A percentile compares a stretch with the other conserved stretches of the same genome.
Conservation (phyloP, 2,329 filamentous ascomycete species). For the Colletotrichum sansevieriae region DNA sequence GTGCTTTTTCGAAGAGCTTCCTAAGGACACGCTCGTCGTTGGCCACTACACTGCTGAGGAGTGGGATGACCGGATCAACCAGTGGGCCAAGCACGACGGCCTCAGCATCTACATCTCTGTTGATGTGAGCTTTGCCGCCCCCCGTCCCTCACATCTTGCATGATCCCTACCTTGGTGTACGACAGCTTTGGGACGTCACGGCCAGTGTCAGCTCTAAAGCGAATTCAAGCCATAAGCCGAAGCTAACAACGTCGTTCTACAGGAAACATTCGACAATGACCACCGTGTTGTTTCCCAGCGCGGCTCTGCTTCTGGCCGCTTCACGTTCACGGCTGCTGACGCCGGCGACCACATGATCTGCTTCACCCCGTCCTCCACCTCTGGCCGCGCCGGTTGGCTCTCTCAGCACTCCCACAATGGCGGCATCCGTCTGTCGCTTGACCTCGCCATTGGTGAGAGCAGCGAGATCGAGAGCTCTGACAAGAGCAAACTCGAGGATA, state of each 20-base stretch:
- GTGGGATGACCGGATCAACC: conserved; percentile 77
- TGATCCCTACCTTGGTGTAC: background rate
- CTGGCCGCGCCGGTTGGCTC: conserved; percentile 79
- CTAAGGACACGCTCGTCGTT: conserved; percentile 96
- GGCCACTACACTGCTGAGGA: conserved; percentile 92
- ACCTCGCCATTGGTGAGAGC: conserved; percentile 94
- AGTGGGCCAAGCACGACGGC: conserved; percentile 80
- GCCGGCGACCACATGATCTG: conserved; percentile 96
- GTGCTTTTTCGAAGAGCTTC: conserved; percentile 98
- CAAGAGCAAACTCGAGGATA: conserved; percentile 91
- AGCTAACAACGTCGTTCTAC: conserved; percentile 31
- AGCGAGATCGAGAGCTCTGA: conserved; percentile 94
- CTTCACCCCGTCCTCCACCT: conserved; percentile 86
- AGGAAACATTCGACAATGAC: conserved; percentile 97
- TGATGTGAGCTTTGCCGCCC: conserved; percentile 67
- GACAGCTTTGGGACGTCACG: background rate
- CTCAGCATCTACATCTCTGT: conserved; percentile 92
- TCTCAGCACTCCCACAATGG: conserved; percentile 74
- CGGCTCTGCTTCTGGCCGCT: conserved; percentile 81
- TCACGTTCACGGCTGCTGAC: conserved; percentile 96
- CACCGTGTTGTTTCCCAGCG: conserved; percentile 94
- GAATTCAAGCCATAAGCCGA: conserved; percentile 16
- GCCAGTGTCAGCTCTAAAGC: background rate
- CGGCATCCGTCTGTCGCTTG: conserved; percentile 85
- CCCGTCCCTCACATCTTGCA: conserved; percentile 6